These are phyloP conservation scores for Ophiosphaerella herpotricha DNA, from an alignment of 2,329 filamentous ascomycete genomes.

Conservation along the genomic window DNA sequence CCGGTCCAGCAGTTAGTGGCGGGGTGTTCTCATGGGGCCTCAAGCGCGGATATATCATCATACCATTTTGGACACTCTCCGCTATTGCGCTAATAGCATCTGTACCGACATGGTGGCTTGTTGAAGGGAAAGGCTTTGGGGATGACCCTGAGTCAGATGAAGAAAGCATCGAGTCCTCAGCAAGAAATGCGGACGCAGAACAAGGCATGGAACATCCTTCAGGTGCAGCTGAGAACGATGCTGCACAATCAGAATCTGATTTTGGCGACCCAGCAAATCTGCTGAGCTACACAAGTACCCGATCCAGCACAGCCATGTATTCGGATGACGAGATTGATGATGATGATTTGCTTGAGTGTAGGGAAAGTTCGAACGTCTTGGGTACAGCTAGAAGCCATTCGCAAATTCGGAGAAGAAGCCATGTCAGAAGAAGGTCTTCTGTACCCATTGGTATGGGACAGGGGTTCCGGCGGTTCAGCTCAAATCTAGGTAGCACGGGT, in stretches of 20 bases:
- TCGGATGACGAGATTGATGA: constrained; percentile 29
- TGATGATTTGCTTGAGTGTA: constrained; percentile 11
- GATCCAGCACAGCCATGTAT: constrained; percentile 29
- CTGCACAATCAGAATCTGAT: constrained; percentile 40
- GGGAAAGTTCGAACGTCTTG: constrained; percentile 20
- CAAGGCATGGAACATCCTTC: constrained; percentile 2
- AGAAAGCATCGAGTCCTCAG: constrained; percentile 24
- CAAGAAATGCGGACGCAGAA: constrained; percentile 14
- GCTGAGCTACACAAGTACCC: constrained; percentile 40
- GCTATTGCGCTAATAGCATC: constrained; percentile 66
- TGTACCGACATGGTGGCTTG: constrained; percentile 73
- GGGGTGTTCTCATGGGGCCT: constrained; percentile 76
- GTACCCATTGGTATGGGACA: constrained; percentile 53
- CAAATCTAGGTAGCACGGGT: constrained; percentile 50
- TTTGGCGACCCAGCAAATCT: constrained; percentile 45
- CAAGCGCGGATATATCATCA: constrained; percentile 73
- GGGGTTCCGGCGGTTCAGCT: constrained; percentile 51
- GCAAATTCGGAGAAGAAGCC: constrained; percentile 39
- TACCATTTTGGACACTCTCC: constrained; percentile 81
- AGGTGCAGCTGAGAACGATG: constrained; percentile 15
- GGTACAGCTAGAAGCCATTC: constrained; percentile 28
- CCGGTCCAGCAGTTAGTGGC: constrained; percentile 77
- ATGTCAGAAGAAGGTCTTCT: constrained; percentile 45
- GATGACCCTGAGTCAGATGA: constrained; percentile 46
- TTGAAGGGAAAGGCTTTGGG: constrained; percentile 72